phyloP scores from a whole-genome alignment of 2,329 filamentous ascomycete species.

The Coniella lustricola region DNA sequence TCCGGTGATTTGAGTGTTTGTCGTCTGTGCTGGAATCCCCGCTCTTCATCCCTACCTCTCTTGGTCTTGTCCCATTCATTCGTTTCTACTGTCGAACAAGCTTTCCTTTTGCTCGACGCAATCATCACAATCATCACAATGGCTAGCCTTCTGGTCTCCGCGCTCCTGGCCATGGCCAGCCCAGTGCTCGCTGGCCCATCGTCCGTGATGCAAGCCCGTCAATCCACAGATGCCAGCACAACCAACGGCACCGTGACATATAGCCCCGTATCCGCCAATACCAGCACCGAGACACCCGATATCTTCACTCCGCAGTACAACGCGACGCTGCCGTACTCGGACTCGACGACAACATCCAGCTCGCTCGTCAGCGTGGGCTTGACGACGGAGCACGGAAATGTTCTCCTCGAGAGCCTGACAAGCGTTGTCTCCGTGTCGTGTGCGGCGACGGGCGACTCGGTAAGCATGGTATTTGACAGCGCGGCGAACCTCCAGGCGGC shows the following conservation, averaged over 20 bases:
- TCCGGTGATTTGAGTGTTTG: too few species aligned
- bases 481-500: slow-evolving; percentile 5
- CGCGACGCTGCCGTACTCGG: slow-evolving; percentile 8
- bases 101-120: too few species aligned
- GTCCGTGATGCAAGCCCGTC: neutral
- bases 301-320: slow-evolving; percentile 5
- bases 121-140: neutral
- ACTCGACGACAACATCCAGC: neutral
- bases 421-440: slow-evolving; percentile 9
- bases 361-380: slow-evolving; percentile 8
- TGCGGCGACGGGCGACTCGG: slow-evolving; percentile 2
- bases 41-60: too few species aligned
- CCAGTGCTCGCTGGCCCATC: slow-evolving; percentile 2
- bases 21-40: too few species aligned
- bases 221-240: neutral
- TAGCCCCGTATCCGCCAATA: neutral
- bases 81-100: too few species aligned
- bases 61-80: too few species aligned
- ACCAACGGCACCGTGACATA: slow-evolving; percentile 11
- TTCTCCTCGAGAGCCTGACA: slow-evolving; percentile 8
- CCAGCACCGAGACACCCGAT: neutral
- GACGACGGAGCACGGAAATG: slow-evolving; percentile 2
- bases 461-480: slow-evolving; percentile 9
- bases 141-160: neutral
- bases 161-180: neutral